Evolutionary conservation across 257 asterid species (phyloP), one percentile per base, ranked within the genome.

Genomic region (Anisodus acutangulus): DNA sequence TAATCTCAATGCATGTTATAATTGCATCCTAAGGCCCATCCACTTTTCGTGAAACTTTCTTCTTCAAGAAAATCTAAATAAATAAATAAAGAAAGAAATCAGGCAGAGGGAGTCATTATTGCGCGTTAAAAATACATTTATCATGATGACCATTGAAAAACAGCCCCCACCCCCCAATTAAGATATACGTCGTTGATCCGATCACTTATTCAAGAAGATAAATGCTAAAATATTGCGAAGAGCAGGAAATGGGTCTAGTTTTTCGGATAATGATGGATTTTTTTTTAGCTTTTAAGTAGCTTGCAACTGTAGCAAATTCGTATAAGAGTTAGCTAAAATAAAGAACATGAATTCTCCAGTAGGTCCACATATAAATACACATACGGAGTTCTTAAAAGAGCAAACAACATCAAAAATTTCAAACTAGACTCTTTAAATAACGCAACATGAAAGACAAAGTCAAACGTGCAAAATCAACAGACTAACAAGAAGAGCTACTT

Each of bases 401-500:
- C 19, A 41, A 62, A 81, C 9, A 22, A 63, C 12, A 81, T 51
- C 26, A 63, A 47, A 43, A 81, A 16, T 5, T 41, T 11, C n/a
- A 62, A 49, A 43, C 49, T 59, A 37, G 63, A 19, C 69, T 54
- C 80, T 41, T 72, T 35, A 2, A 45, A 43, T 19, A 72, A 84
- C 1, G 58, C 66, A 84, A 71, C 69, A 22, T 11, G 4, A 84
- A 31, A 82, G 81, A 26, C 10, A 64, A 80, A 68, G 72, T 51
- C 64, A 78, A 31, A 74, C 79, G 41, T 78, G 78, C 54, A 85
- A 84, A 81, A 68, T 49, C 26, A 83, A 60, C 53, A 59, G 45
- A 45, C 78, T 68, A 37, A 51, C 84, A 69, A 43, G 83, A 81
- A 84, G 63, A 49, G 43, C 47, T 39, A 84, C 51, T 67, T 89